Base-by-base conservation (phyloP, 2,329 filamentous ascomycete genomes). In the Nemania sp. region DNA sequence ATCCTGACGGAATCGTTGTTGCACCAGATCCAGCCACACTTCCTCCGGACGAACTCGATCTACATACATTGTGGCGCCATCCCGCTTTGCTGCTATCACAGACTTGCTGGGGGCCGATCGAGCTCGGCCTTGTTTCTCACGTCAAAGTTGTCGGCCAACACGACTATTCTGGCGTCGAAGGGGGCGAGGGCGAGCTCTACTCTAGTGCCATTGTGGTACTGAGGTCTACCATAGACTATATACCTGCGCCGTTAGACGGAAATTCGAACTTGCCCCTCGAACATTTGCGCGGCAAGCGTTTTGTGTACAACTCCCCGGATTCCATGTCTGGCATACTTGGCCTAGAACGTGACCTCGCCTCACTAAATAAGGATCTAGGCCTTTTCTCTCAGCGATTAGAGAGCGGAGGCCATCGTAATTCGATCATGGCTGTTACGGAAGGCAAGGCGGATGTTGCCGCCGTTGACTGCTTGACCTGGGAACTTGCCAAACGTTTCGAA, bases 1-100 rank as follows among this genome's bases (percentile, higher is more conserved):
- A 70, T 38, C 35, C 51, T 1, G 62, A 62, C 29, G 68, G 62
- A 2, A 61, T 58, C 5, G 24, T 69, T 11, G 47, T 69, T 20
- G 68, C 68, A 1, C 66, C 66, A 20, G 68, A 70, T 53, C 68
- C 68, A 5, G 62, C 66, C n/a, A 61, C 68, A 3, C 68, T 70
- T 2, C 62, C 66, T 24, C 68, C 68, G 2, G 56, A 70, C 8
- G 62, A 57, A 55, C 27, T 70, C 18, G 58, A 70, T 27, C 68
- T 70, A 10, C 54, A 29, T 18, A 66, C 68, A 13, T 32, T 70
- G 13, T 70, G 68, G 68, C 62, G 68, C 26, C 68, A 70, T 26
- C 68, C 68, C 18, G 43, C 22, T 6, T 53, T 70, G 29, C 51
- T 70, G 15, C 52, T 66, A 22, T 53, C 58, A 15, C 68, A 70